Conservation (phyloP, 1,139 yeast species). For the Eremothecium sinecaudum region DNA sequence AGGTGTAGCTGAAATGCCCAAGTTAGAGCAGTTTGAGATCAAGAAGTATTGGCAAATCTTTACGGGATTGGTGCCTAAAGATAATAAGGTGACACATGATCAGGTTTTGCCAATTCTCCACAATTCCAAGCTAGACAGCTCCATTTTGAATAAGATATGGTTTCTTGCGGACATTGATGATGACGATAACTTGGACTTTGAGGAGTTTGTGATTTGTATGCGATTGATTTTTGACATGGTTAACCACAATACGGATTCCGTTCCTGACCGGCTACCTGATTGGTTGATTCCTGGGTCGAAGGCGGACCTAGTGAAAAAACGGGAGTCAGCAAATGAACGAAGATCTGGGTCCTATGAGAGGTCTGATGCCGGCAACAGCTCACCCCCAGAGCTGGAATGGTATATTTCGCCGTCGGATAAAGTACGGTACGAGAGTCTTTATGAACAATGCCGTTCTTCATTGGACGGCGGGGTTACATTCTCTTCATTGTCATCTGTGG, state of each 20-base stretch:
- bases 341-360: background rate
- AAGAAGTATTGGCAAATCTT: slow-evolving; percentile 96
- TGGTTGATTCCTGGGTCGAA: slow-evolving; percentile 92
- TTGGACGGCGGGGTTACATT: slow-evolving; percentile 84
- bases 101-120: slow-evolving; percentile 79
- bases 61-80: slow-evolving; percentile 73
- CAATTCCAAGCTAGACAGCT: slow-evolving; percentile 74
- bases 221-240: slow-evolving; percentile 83
- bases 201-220: slow-evolving; percentile 97
- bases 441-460: slow-evolving; percentile 44
- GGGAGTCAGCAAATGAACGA: slow-evolving; percentile 39
- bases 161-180: slow-evolving; percentile 85
- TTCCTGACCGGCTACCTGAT: slow-evolving; percentile 69
- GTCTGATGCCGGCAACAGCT: slow-evolving; percentile 20
- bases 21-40: slow-evolving; percentile 87
- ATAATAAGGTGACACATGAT: slow-evolving; percentile 73
- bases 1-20: no score
- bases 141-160: slow-evolving; percentile 77
- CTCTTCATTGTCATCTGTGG: slow-evolving; percentile 50
- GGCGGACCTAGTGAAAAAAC: slow-evolving; percentile 55
- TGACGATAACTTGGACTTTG: slow-evolving; percentile 88
- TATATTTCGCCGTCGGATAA: slow-evolving; percentile 86
- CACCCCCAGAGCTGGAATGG: slow-evolving; percentile 68
- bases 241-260: slow-evolving; percentile 53
- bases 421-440: slow-evolving; percentile 67